phyloP scores from a whole-genome alignment of 768 basidiomycete species.

The Trichaptum fuscoviolaceum region DNA sequence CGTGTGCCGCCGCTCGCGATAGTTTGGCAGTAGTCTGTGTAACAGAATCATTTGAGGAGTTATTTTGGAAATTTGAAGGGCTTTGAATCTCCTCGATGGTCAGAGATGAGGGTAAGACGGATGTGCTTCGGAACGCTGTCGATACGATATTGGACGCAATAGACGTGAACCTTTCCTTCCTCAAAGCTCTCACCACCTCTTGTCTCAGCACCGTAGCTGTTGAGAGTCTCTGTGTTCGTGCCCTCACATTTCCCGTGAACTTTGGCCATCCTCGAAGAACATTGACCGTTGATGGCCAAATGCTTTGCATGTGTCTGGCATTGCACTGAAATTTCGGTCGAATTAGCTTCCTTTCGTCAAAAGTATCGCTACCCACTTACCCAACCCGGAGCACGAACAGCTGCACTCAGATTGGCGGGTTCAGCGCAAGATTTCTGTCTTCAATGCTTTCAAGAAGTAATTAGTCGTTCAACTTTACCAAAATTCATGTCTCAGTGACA shows the following conservation, averaged over 20 bases:
- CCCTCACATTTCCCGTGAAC: background rate
- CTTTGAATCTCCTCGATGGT: background rate
- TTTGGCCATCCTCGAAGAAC: background rate
- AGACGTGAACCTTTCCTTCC: background rate
- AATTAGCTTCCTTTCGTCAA: background rate
- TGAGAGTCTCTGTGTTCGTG: background rate
- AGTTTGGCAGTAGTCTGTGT: background rate
- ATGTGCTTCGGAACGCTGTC: background rate
- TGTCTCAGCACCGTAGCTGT: background rate
- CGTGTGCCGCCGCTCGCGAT: constrained; percentile 37
- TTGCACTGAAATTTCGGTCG: background rate
- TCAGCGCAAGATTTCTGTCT: background rate
- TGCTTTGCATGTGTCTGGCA: constrained; percentile 5
- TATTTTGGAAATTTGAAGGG: background rate
- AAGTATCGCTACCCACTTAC: background rate
- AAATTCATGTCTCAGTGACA: background rate
- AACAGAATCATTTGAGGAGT: background rate
- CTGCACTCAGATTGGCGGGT: background rate
- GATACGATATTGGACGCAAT: background rate
- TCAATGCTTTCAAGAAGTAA: background rate
- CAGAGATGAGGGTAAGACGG: background rate
- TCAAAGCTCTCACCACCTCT: background rate
- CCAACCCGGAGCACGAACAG: background rate
- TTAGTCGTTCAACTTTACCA: background rate
- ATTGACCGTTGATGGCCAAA: constrained; percentile 4